A percentile compares a stretch with the other conserved stretches of the same genome.
Conservation (phyloP, 2,329 filamentous ascomycete genomes). For the Penicillium sp. region DNA sequence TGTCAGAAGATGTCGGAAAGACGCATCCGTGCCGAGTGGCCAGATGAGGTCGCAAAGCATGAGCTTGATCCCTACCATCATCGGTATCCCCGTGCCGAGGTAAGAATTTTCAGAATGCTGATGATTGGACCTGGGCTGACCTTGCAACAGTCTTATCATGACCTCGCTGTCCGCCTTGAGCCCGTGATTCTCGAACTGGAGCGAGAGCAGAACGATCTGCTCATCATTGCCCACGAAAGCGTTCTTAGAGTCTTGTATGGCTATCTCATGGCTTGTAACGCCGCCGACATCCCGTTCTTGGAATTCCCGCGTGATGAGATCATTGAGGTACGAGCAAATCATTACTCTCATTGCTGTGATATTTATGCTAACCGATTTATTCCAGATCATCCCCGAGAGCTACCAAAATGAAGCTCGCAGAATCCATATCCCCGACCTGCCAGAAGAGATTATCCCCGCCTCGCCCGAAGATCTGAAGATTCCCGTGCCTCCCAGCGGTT, state of each 20-base stretch:
- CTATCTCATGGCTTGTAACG: constrained; percentile 98
- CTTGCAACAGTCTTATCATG: constrained; percentile 81
- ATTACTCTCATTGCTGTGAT: neutral
- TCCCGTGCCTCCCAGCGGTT: constrained; percentile 68
- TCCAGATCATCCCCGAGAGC: constrained; percentile 86
- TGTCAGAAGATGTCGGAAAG: constrained; percentile 91
- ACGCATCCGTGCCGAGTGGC: constrained; percentile 79
- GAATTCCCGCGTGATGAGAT: constrained; percentile 96
- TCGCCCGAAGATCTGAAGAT: constrained; percentile 84
- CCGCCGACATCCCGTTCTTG: constrained; percentile 88
- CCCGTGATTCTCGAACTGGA: constrained; percentile 97
- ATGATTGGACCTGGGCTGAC: constrained; percentile 7
- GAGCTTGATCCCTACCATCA: constrained; percentile 96
- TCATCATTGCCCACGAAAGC: constrained; percentile 97
- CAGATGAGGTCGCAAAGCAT: constrained; percentile 91
- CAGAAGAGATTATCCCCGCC: constrained; percentile 70
- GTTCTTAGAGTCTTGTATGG: constrained; percentile 97
- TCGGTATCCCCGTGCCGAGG: constrained; percentile 91
- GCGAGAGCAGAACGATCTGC: constrained; percentile 93
- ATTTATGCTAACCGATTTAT: constrained; percentile 23
- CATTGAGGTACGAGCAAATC: constrained; percentile 69
- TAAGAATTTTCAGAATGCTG: constrained; percentile 46
- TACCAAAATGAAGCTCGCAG: constrained; percentile 96
- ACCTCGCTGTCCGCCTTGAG: constrained; percentile 95
- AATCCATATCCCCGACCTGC: constrained; percentile 78